A percentile compares a stretch with the other conserved stretches of the same genome.
Evolutionary conservation across 352 stramenopile genomes (phyloP).

Genomic region (Phytophthora ramorum): DNA sequence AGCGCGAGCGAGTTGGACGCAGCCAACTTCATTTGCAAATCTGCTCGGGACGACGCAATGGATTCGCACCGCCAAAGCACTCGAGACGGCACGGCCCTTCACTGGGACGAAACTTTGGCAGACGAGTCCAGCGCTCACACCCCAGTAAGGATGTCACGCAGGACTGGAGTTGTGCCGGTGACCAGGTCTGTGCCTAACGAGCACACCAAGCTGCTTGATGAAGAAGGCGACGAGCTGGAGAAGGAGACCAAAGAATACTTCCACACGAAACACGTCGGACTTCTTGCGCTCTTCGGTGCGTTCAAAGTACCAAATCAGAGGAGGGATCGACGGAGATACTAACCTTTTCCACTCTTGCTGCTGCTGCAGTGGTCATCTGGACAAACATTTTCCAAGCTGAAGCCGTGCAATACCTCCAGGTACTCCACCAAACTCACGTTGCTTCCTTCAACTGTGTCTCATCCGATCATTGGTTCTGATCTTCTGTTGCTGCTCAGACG

Average conservation of each 20-base stretch:
- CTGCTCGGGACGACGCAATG: constrained; percentile 20
- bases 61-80: not conserved
- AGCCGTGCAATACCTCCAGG: constrained; percentile 38
- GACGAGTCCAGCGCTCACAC: constrained; percentile 15
- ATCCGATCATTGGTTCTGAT: not conserved
- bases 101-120: constrained; percentile 11
- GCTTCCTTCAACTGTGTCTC: not conserved
- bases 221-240: constrained; percentile 21
- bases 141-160: constrained; percentile 22
- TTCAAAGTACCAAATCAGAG: not conserved
- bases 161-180: constrained; percentile 27
- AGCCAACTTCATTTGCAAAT: constrained; percentile 12
- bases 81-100: constrained; percentile 2
- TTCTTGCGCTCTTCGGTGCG: constrained; percentile 25
- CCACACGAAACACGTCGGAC: constrained; percentile 33
- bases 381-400: constrained; percentile 37
- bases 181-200: constrained; percentile 25
- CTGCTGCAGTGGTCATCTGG: constrained; percentile 33
- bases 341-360: not conserved
- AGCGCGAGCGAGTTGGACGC: not conserved
- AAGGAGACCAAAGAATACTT: constrained; percentile 32
- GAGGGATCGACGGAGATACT: not conserved
- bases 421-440: constrained; percentile 3
- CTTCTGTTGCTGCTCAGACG: not conserved
- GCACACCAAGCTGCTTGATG: constrained; percentile 31